These are phyloP conservation scores for Fusarium vanettenii DNA, from an alignment of 2,329 filamentous ascomycete species.

Conservation along the genomic window DNA sequence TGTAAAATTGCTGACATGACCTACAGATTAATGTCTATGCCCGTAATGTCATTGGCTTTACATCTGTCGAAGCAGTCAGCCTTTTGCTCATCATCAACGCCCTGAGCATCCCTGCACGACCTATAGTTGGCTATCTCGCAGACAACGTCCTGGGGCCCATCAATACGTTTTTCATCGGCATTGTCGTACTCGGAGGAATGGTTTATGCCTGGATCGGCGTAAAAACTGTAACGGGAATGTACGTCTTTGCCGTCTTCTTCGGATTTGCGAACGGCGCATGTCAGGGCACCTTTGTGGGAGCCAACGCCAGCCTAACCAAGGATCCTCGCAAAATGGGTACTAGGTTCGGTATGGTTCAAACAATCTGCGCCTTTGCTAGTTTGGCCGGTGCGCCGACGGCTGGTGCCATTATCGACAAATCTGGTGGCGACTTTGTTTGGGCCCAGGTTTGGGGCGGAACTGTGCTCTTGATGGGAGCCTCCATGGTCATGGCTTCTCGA, in stretches of 20 bases:
- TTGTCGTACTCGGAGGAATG: slow-evolving; percentile 44
- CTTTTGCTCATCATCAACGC: slow-evolving; percentile 75
- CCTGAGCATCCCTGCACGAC: slow-evolving; percentile 66
- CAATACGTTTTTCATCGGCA: slow-evolving; percentile 53
- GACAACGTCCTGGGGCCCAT: slow-evolving; percentile 64
- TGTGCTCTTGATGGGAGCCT: slow-evolving; percentile 51
- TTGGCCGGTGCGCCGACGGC: slow-evolving; percentile 55
- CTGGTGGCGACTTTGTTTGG: slow-evolving; percentile 49
- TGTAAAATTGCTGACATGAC: slow-evolving; percentile 3
- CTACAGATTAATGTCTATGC: slow-evolving; percentile 57
- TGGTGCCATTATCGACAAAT: slow-evolving; percentile 45
- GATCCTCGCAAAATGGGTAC: slow-evolving; percentile 56
- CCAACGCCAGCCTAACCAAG: slow-evolving; percentile 53
- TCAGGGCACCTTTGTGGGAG: slow-evolving; percentile 49
- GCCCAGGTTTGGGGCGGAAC: slow-evolving; percentile 61
- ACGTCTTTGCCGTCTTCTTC: slow-evolving; percentile 46
- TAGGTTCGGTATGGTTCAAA: slow-evolving; percentile 57
- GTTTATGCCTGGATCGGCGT: slow-evolving; percentile 48
- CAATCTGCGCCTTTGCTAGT: slow-evolving; percentile 54
- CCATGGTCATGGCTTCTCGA: slow-evolving; percentile 48
- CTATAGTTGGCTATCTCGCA: slow-evolving; percentile 69
- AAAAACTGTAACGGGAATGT: slow-evolving; percentile 40
- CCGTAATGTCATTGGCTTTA: slow-evolving; percentile 51
- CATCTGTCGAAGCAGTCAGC: slow-evolving; percentile 63
- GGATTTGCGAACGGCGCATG: slow-evolving; percentile 43